Evolutionary conservation across 805 yeast species (phyloP).

Genomic region (Cyberlindnera xishuangbannaensis): DNA sequence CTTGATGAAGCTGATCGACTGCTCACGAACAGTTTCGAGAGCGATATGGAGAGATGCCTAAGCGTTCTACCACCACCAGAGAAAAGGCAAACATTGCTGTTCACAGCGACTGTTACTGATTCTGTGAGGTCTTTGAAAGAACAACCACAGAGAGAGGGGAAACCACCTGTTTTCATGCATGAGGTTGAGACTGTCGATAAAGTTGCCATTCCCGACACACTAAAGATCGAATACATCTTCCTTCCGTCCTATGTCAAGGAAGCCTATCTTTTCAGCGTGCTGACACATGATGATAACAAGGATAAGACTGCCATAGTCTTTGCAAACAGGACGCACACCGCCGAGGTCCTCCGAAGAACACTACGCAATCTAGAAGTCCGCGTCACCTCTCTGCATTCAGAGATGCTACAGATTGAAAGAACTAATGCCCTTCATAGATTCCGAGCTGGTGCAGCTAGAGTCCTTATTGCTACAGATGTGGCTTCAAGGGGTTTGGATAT

Average conservation of each 20-base stretch:
- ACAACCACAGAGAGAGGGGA: conserved; percentile 48
- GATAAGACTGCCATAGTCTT: conserved; percentile 77
- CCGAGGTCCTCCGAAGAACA: conserved; percentile 79
- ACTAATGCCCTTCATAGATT: conserved; percentile 88
- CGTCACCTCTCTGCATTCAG: conserved; percentile 88
- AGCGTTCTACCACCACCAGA: conserved; percentile 62
- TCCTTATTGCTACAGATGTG: conserved; percentile 92
- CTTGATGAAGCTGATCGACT: conserved; percentile 86
- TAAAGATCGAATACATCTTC: conserved; percentile 60
- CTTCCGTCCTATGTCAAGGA: conserved; percentile 88
- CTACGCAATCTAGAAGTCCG: conserved; percentile 67
- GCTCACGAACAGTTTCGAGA: conserved; percentile 75
- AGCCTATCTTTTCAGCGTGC: conserved; percentile 69
- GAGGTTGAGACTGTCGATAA: conserved; percentile 71
- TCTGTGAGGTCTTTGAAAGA: conserved; percentile 78
- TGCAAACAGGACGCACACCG: conserved; percentile 86
- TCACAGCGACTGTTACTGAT: conserved; percentile 95
- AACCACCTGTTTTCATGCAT: conserved; percentile 55
- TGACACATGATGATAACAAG: conserved; percentile 55
- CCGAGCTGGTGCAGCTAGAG: conserved; percentile 90
- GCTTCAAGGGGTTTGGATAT: conserved; percentile 97
- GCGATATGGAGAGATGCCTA: conserved; percentile 71
- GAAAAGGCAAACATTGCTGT: conserved; percentile 79
- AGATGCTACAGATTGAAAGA: conserved; percentile 90
- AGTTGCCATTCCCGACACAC: conserved; percentile 73